Conservation (phyloP, 345 rosid species). For the Salix viminalis region DNA sequence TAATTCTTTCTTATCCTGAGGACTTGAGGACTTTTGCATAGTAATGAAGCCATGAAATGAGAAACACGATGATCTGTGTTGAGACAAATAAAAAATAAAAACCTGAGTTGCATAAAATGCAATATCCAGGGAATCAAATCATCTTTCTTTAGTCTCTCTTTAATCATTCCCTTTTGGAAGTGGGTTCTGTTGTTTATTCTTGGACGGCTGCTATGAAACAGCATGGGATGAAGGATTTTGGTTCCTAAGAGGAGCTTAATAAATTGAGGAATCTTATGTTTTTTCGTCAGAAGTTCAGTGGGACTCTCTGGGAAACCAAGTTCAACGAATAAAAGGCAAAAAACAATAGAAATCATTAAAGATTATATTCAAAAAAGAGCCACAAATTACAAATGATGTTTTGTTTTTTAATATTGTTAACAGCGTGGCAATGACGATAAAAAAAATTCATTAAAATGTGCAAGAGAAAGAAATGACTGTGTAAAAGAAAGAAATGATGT, state of each 20-base stretch:
- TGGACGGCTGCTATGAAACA: background rate
- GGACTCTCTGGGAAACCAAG: background rate
- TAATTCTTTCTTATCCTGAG: background rate
- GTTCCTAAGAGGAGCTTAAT: background rate
- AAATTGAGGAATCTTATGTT: background rate
- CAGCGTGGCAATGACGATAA: no score
- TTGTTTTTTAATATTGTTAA: no score
- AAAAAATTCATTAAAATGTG: no score
- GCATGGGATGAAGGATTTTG: background rate
- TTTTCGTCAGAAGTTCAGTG: background rate
- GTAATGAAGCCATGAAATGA: no score
- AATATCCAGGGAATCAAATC: background rate
- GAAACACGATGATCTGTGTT: no score
- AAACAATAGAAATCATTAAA: background rate
- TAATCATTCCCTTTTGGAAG: background rate
- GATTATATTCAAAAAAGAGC: background rate
- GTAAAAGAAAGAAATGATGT: no score
- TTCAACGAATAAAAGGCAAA: background rate
- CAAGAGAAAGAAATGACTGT: no score
- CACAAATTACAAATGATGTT: background rate
- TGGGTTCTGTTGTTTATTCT: constrained; percentile 7
- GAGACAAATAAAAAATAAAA: no score
- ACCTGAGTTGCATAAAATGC: background rate
- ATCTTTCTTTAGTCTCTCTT: background rate
- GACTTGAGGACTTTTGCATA: no score